A percentile compares a stretch with the other conserved stretches of the same genome.
Evolutionary conservation across 176 grass and related monocot species (phyloP).

Genomic region (Panicum miliaceum): DNA sequence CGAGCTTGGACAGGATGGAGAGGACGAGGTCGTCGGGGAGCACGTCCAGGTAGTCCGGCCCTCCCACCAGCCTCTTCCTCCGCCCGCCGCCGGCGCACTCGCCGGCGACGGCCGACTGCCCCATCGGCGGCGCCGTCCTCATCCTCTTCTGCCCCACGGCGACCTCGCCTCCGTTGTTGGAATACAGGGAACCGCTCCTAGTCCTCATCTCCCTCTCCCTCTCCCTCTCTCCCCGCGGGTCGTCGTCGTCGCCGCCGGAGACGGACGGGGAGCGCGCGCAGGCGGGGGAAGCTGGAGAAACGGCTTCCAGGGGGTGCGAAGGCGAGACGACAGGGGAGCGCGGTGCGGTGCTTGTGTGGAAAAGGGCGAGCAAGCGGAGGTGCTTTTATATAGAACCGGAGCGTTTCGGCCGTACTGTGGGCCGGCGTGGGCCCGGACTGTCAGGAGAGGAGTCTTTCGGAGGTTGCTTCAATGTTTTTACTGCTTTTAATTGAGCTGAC

Average conservation of each 20-base stretch:
- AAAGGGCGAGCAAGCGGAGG: background rate
- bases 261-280: background rate
- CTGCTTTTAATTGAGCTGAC: background rate
- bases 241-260: background rate
- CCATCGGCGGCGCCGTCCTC: background rate
- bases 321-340: background rate
- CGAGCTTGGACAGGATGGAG: slow-evolving; percentile 61
- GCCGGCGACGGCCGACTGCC: slow-evolving; percentile 24
- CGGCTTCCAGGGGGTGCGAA: background rate
- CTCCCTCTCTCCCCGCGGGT: background rate
- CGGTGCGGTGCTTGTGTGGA: background rate
- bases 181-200: slow-evolving; percentile 54
- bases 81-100: background rate
- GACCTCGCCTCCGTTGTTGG: background rate
- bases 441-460: background rate
- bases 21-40: slow-evolving; percentile 83
- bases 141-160: slow-evolving; percentile 8
- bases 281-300: background rate
- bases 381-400: slow-evolving; percentile 22
- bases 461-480: background rate
- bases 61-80: slow-evolving; percentile 9
- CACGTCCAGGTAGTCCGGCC: slow-evolving; percentile 50
- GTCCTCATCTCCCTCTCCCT: slow-evolving; percentile 52
- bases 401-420: background rate
- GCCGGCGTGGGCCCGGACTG: background rate